Evolutionary conservation across 331 rosid species (phyloP).

Genomic region (Quercus tomentella): DNA sequence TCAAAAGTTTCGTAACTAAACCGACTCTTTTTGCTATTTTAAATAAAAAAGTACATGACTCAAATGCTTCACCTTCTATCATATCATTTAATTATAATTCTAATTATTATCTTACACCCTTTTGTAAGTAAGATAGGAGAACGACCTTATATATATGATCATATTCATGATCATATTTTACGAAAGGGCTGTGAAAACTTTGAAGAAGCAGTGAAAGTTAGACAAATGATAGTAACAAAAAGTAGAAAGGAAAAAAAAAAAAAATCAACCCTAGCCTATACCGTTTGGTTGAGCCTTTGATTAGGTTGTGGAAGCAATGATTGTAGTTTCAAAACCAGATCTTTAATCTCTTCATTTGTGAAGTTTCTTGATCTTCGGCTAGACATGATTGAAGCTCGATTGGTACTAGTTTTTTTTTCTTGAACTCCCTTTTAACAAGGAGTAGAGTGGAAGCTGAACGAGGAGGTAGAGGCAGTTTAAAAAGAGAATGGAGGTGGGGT

Average conservation of each 20-base stretch:
- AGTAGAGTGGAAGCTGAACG: neutral
- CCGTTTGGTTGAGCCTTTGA: conserved; percentile 20
- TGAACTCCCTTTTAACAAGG: neutral
- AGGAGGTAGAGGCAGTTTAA: conserved; percentile 10
- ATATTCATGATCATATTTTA: neutral
- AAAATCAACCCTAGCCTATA: neutral
- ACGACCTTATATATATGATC: neutral
- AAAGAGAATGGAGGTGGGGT: conserved; percentile 6
- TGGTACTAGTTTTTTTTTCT: neutral
- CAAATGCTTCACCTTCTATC: no score
- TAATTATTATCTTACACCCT: no score
- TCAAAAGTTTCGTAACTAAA: no score
- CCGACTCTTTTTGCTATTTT: no score
- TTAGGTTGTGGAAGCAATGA: conserved; percentile 24
- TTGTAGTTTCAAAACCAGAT: conserved; percentile 29
- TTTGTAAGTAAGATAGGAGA: no score
- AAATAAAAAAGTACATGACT: no score
- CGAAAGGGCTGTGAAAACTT: neutral
- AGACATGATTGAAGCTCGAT: conserved; percentile 10
- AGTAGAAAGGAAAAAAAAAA: neutral
- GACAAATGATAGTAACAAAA: neutral
- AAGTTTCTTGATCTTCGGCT: conserved; percentile 3
- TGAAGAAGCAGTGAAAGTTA: neutral
- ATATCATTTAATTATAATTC: no score
- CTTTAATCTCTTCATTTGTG: conserved; percentile 26